Conservation (phyloP, 805 yeast genomes). For the Groenewaldozyma tartarivorans region DNA sequence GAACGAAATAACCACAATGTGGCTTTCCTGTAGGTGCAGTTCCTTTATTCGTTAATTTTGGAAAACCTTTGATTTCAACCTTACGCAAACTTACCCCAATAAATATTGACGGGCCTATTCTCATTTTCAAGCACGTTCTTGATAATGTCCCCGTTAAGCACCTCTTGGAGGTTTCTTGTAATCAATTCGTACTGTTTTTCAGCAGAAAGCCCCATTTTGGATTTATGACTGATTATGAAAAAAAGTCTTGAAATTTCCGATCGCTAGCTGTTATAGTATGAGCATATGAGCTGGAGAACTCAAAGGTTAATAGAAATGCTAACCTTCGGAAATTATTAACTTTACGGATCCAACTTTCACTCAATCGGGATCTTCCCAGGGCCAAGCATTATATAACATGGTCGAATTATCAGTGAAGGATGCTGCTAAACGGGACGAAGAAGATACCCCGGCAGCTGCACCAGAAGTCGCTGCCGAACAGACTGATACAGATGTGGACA, state of each 20-base stretch:
- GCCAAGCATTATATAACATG: too few relatives aligned
- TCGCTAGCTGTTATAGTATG: background rate
- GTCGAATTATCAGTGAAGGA: too few relatives aligned
- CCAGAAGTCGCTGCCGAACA: background rate
- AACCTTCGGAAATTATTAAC: too few relatives aligned
- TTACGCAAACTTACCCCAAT: constrained; percentile 61
- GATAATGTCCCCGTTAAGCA: constrained; percentile 77
- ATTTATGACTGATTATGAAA: background rate
- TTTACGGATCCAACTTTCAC: too few relatives aligned
- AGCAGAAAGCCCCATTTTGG: constrained; percentile 9
- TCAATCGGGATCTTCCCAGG: too few relatives aligned
- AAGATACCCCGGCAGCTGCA: background rate
- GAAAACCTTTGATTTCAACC: background rate
- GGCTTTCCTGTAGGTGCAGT: constrained; percentile 99
- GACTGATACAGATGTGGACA: too few relatives aligned
- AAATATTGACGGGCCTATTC: constrained; percentile 72
- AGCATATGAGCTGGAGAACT: background rate
- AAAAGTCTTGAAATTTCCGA: background rate
- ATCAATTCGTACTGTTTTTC: constrained; percentile 47
- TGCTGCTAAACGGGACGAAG: background rate
- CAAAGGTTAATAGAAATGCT: too few relatives aligned
- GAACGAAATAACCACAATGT: constrained; percentile 97
- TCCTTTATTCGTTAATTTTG: background rate
- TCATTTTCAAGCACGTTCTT: constrained; percentile 72
- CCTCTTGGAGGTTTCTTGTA: constrained; percentile 84